Base-by-base conservation (phyloP, 2,329 filamentous ascomycete genomes). In the Penicillium sp. region DNA sequence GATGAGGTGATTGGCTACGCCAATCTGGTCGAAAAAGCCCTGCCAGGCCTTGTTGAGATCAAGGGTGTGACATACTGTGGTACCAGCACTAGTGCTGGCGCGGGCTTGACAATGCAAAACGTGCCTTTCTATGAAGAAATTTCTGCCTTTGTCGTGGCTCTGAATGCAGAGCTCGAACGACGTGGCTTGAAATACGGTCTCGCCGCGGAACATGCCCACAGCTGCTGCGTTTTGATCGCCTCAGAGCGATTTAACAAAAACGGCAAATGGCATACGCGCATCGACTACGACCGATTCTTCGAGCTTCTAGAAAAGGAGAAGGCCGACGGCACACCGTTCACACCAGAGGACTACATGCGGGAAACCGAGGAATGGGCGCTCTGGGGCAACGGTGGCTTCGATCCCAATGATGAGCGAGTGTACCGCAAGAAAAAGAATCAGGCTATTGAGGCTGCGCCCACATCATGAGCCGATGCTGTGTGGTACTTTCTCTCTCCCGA, bases 51-150 rank as follows among this genome's bases (percentile, higher is more conserved):
- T 59, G 80, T 96, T 32, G 90, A 96, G 69, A 77, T 96, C 63
- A 96, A 96, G 70, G 90, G 90, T 37, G 90, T 96, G 25, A 96
- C 90, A 0, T 96, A 92, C 69, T 96, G 92, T 65, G 92, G 92
- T 27, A 96, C 90, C 0, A 82, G 82, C 6, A 87, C 87, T 1
- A 85, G 85, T 6, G 82, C 84, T 3, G 83, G 82, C 36, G 89
- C 87, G 0, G 90, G 90, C 0, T 72, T 96, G 31, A 92, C 81
- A n/a, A 96, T 96, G 90, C 79, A 86, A 55, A 96, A 96, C 58
- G 92, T 96, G 7, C 90, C 90, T 0, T 96, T 95, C 59, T 96
- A 95, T 67, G 82, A 84, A 61, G 90, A 95, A 65, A 85, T 95
- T 2, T 77, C 77, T 23, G 79, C 81, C 2, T 96, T 95, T 57